Percentiles rank a stretch among this genome's conserved stretches.
phyloP scores from a whole-genome alignment of 2,329 filamentous ascomycete genomes.

The Cercospora sp. region DNA sequence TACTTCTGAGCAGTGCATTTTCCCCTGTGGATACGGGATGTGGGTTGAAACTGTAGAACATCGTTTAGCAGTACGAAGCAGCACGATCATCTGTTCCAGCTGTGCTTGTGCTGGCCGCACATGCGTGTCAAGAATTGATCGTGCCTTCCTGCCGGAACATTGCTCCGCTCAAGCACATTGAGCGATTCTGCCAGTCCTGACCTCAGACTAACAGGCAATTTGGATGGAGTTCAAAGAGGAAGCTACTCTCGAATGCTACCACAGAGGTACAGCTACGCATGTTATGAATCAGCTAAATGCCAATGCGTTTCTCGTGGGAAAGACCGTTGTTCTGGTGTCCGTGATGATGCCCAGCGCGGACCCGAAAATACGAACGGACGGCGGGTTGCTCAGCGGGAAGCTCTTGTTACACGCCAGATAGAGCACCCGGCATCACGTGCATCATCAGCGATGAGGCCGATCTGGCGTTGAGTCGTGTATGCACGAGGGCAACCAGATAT shows the following conservation, averaged over 20 bases:
- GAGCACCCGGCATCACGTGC: background rate
- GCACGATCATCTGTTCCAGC: background rate
- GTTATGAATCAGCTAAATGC: background rate
- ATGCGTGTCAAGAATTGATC: background rate
- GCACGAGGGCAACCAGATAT: constrained; percentile 1
- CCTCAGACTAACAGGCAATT: background rate
- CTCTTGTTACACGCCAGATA: background rate
- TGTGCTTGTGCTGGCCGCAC: background rate
- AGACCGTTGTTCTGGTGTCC: background rate
- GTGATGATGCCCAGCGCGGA: background rate
- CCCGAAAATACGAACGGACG: background rate
- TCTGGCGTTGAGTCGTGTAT: background rate
- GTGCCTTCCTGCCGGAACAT: background rate
- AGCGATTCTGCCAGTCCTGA: background rate
- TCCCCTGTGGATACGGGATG: background rate
- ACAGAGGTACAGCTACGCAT: background rate
- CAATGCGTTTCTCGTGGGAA: background rate
- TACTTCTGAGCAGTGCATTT: background rate
- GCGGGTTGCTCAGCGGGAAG: background rate
- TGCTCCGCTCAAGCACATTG: background rate
- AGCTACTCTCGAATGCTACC: background rate
- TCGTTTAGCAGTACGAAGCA: background rate
- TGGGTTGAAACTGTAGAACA: background rate
- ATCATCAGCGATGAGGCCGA: background rate
- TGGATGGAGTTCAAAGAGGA: background rate